Evolutionary conservation across 2,329 filamentous ascomycete species (phyloP).

Genomic region (Penicillium sp.): DNA sequence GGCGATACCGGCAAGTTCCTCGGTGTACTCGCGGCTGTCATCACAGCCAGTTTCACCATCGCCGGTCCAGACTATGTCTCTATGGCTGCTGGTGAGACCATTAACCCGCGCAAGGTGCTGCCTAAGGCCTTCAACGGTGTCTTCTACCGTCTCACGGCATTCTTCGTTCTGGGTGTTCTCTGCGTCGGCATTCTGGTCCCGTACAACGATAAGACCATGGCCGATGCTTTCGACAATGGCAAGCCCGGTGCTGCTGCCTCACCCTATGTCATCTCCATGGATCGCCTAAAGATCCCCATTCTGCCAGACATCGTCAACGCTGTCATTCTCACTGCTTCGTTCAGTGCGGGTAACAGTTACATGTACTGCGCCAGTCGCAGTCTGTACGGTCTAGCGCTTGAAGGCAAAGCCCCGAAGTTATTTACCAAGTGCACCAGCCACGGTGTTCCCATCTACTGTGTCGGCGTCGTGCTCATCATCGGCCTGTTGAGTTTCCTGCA

Average conservation of each 20-base stretch:
- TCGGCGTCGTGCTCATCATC: conserved; percentile 64
- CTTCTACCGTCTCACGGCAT: conserved; percentile 72
- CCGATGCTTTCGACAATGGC: conserved; percentile 58
- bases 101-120: conserved; percentile 68
- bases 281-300: conserved; percentile 60
- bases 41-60: conserved; percentile 68
- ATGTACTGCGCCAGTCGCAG: conserved; percentile 68
- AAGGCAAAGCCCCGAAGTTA: conserved; percentile 68
- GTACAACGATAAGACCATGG: conserved; percentile 64
- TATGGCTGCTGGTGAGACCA: conserved; percentile 66
- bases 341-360: conserved; percentile 68
- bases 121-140: conserved; percentile 75
- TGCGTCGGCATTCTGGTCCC: conserved; percentile 71
- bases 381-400: conserved; percentile 66
- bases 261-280: conserved; percentile 69
- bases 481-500: conserved; percentile 72
- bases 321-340: conserved; percentile 66
- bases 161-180: conserved; percentile 73
- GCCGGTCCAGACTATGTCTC: conserved; percentile 67
- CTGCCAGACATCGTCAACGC: conserved; percentile 73
- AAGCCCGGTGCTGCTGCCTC: conserved; percentile 68
- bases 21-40: conserved; percentile 74
- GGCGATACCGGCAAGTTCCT: conserved; percentile 70
- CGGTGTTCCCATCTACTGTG: conserved; percentile 74
- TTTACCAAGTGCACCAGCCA: conserved; percentile 61